Conservation (phyloP, 2,329 filamentous ascomycete genomes). For the Zalaria sp. region DNA sequence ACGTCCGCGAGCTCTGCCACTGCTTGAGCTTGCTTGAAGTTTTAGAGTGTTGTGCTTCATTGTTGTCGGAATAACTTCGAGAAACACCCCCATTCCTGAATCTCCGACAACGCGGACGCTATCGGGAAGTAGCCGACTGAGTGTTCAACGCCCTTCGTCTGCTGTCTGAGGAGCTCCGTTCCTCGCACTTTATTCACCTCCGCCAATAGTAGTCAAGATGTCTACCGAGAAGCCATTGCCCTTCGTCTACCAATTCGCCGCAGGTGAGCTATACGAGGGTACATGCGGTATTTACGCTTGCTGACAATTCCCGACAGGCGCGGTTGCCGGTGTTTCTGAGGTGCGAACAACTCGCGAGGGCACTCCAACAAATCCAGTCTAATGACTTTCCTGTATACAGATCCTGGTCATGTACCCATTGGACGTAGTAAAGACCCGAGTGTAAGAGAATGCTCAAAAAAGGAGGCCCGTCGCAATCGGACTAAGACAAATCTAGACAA, state of each 20-base stretch:
- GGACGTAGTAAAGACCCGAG: conserved; percentile 95
- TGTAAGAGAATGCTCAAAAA: conserved; percentile 43
- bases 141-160: too few relatives aligned
- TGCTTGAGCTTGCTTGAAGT: too few relatives aligned
- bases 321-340: conserved; percentile 95
- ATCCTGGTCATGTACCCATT: conserved; percentile 70
- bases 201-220: conserved; percentile 18
- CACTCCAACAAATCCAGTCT: too few relatives aligned
- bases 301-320: conserved; percentile 25
- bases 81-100: too few relatives aligned
- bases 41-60: too few relatives aligned
- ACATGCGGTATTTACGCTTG: too few relatives aligned
- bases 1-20: too few relatives aligned
- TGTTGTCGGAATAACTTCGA: too few relatives aligned
- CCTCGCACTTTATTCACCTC: too few relatives aligned
- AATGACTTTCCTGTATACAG: conserved; percentile 2
- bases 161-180: too few relatives aligned
- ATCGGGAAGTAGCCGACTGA: too few relatives aligned
- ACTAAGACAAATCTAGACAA: conserved; percentile 46
- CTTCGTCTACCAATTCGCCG: conserved; percentile 89
- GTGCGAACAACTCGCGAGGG: conserved; percentile 40
- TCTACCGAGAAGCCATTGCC: conserved; percentile 60
- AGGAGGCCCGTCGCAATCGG: neutral
- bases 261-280: conserved; percentile 35
- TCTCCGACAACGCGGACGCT: too few relatives aligned